Evolutionary conservation across 2,329 filamentous ascomycete genomes (phyloP).

Genomic region (Exophiala aquamarina): DNA sequence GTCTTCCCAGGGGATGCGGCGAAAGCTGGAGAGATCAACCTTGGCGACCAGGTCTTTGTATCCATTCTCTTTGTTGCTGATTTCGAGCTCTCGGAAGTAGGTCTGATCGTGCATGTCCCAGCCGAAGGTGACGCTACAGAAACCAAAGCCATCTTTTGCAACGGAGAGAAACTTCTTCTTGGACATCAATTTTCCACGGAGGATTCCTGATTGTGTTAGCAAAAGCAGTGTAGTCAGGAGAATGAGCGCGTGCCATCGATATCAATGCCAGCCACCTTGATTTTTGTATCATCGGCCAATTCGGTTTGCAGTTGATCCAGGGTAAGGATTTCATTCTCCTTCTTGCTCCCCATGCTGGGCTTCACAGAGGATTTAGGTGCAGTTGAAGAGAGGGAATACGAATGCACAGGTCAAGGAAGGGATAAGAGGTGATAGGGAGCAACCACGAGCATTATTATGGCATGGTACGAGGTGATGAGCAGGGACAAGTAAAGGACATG

Average conservation of each 20-base stretch:
- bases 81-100: constrained; percentile 78
- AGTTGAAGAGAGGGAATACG: background rate
- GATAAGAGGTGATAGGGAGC: background rate
- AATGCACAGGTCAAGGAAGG: background rate
- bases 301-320: constrained; percentile 64
- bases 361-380: background rate
- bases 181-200: constrained; percentile 86
- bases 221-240: background rate
- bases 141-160: constrained; percentile 78
- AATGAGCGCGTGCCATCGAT: constrained; percentile 62
- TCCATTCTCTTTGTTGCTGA: constrained; percentile 88
- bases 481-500: too few relatives aligned
- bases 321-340: constrained; percentile 48
- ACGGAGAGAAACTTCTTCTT: constrained; percentile 91
- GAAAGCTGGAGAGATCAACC: constrained; percentile 73
- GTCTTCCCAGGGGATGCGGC: constrained; percentile 88
- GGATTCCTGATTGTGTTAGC: constrained; percentile 43
- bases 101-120: constrained; percentile 98
- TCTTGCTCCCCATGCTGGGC: constrained; percentile 16
- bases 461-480: too few relatives aligned
- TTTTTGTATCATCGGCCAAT: constrained; percentile 69
- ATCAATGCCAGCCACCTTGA: constrained; percentile 86
- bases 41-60: constrained; percentile 83
- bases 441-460: too few relatives aligned
- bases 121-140: constrained; percentile 91